phyloP scores from a whole-genome alignment of 2,329 filamentous ascomycete genomes.

The Neoscytalidium dimidiatum region DNA sequence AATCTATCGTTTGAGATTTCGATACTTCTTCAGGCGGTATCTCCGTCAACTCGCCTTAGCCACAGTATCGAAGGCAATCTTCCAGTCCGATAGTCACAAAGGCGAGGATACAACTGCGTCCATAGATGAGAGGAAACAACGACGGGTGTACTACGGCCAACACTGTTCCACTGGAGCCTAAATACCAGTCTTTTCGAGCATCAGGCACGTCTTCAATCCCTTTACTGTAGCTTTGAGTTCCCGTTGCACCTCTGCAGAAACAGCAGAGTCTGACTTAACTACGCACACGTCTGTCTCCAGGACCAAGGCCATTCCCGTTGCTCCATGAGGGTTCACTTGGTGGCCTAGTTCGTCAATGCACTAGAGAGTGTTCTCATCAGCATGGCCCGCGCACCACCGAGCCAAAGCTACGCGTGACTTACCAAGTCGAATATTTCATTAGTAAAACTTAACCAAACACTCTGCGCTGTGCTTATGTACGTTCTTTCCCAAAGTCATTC shows the following conservation, averaged over 20 bases:
- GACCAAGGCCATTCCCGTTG: constrained; percentile 42
- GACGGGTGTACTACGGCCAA: constrained; percentile 65
- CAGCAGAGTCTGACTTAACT: constrained; percentile 55
- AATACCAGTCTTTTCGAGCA: constrained; percentile 61
- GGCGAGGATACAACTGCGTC: neutral
- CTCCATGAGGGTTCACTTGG: constrained; percentile 48
- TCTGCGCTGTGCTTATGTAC: no score
- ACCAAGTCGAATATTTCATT: constrained; percentile 22
- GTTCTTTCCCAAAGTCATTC: no score
- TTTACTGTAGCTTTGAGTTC: constrained; percentile 46
- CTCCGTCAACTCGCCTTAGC: no score
- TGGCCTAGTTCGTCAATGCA: constrained; percentile 49
- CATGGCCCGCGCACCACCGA: neutral
- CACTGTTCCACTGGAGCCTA: constrained; percentile 56
- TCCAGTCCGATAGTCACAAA: no score
- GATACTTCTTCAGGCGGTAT: no score
- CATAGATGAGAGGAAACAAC: constrained; percentile 27
- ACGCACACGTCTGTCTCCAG: constrained; percentile 48
- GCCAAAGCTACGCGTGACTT: no score
- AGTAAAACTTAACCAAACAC: no score
- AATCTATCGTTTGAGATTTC: no score
- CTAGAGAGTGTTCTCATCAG: neutral
- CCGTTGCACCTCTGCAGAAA: constrained; percentile 40
- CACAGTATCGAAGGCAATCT: no score
- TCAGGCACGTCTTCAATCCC: constrained; percentile 54